Evolutionary conservation across 352 stramenopile species (phyloP).

Genomic region (Globisporangium heterothallicum): DNA sequence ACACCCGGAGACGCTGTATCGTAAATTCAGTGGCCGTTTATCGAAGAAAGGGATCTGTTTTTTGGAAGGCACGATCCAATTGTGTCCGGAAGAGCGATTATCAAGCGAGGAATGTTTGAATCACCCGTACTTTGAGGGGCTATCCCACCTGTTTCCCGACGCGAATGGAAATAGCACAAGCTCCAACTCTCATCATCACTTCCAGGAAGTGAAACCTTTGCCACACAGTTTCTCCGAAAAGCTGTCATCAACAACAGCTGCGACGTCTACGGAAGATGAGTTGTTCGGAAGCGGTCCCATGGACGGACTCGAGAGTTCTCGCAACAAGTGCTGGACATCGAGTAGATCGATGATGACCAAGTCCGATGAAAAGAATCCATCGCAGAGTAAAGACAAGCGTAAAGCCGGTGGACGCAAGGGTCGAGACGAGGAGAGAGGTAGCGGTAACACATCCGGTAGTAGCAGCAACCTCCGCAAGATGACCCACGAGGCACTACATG

Average conservation of each 20-base stretch:
- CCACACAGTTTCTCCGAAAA: slow-evolving; percentile 25
- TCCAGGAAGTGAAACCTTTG: slow-evolving; percentile 28
- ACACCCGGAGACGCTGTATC: slow-evolving; percentile 88
- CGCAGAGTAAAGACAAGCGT: slow-evolving; percentile 32
- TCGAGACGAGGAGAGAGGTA: slow-evolving; percentile 28
- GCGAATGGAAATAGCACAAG: slow-evolving; percentile 1
- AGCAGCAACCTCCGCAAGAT: slow-evolving; percentile 34
- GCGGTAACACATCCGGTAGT: slow-evolving; percentile 24
- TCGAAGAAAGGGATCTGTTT: slow-evolving; percentile 83
- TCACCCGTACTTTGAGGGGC: slow-evolving; percentile 86
- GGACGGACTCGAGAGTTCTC: slow-evolving; percentile 28
- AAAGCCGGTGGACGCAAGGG: slow-evolving; percentile 31
- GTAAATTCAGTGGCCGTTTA: slow-evolving; percentile 86
- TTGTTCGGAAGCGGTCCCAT: slow-evolving; percentile 10
- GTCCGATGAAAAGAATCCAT: slow-evolving; percentile 33
- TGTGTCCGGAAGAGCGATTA: slow-evolving; percentile 73
- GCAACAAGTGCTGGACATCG: slow-evolving; percentile 32
- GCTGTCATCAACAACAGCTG: slow-evolving; percentile 12
- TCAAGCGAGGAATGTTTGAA: slow-evolving; percentile 72
- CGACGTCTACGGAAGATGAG: slow-evolving; percentile 15
- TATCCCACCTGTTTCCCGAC: slow-evolving; percentile 18
- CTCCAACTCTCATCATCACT: slow-evolving; percentile 1
- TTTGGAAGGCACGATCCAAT: slow-evolving; percentile 66
- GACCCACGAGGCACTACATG: slow-evolving; percentile 20
- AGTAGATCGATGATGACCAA: slow-evolving; percentile 13